These are phyloP conservation scores for Casuarina equisetifolia DNA, from an alignment of 306 rosid genomes.

Conservation along the genomic window DNA sequence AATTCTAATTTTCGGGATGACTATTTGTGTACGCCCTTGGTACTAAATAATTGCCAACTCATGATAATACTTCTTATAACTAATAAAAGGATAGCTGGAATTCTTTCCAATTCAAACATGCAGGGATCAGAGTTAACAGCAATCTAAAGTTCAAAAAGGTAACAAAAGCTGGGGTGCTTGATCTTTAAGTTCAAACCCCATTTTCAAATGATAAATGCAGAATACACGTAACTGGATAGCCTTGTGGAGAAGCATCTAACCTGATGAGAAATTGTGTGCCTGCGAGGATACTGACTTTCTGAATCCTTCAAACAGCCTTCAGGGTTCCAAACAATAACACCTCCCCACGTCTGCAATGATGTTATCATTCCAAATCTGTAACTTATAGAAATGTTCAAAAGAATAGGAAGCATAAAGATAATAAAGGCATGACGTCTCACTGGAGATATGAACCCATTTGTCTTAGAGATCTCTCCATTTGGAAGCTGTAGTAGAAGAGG, in stretches of 20 bases:
- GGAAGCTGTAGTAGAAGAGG: constrained; percentile 90
- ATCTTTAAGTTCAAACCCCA: constrained; percentile 2
- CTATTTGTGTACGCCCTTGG: neutral
- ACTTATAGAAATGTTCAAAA: constrained; percentile 13
- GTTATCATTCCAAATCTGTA: constrained; percentile 25
- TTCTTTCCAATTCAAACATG: neutral
- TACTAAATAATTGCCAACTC: neutral
- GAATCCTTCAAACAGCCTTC: constrained; percentile 50
- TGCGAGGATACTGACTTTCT: constrained; percentile 49
- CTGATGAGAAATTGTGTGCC: constrained; percentile 57
- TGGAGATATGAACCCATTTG: constrained; percentile 95
- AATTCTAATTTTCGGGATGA: neutral
- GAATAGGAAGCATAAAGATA: constrained; percentile 10
- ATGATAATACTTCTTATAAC: neutral
- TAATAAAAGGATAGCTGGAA: neutral
- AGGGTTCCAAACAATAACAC: constrained; percentile 88
- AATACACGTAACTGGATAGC: constrained; percentile 14
- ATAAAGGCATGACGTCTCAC: constrained; percentile 46
- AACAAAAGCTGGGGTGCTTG: neutral
- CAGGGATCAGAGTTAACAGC: neutral
- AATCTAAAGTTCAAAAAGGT: neutral
- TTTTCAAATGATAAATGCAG: constrained; percentile 4
- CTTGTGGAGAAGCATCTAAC: constrained; percentile 43
- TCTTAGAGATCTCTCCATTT: constrained; percentile 73
- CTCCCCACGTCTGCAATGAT: constrained; percentile 92